Evolutionary conservation across 2,329 filamentous ascomycete species (phyloP).

Genomic region (Pseudocercospora crystallina): DNA sequence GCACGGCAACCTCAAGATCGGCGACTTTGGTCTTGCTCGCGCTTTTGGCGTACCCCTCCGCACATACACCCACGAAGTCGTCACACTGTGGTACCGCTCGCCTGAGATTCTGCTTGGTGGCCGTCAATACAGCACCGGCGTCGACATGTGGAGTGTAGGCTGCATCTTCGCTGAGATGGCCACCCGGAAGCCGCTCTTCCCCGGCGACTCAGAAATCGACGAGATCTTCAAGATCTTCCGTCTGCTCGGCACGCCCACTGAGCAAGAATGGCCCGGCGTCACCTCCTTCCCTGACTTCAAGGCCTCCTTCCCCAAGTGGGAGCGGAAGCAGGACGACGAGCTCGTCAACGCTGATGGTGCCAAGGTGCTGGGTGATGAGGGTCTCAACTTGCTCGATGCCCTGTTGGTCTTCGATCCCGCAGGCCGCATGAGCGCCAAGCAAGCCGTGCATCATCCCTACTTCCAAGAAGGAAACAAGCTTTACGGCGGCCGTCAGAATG

Average conservation of each 20-base stretch:
- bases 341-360: slow-evolving; percentile 62
- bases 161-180: slow-evolving; percentile 98
- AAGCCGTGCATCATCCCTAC: slow-evolving; percentile 80
- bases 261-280: slow-evolving; percentile 82
- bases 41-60: slow-evolving; percentile 88
- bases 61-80: slow-evolving; percentile 93
- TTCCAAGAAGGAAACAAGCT: slow-evolving; percentile 47
- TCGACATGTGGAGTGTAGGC: slow-evolving; percentile 94
- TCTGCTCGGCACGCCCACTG: slow-evolving; percentile 77
- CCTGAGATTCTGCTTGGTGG: slow-evolving; percentile 89
- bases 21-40: slow-evolving; percentile 84
- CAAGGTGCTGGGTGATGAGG: slow-evolving; percentile 63
- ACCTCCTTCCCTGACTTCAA: slow-evolving; percentile 96
- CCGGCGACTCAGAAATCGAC: slow-evolving; percentile 88
- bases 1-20: slow-evolving; percentile 85
- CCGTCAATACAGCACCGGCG: slow-evolving; percentile 87
- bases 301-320: slow-evolving; percentile 87
- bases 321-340: slow-evolving; percentile 63
- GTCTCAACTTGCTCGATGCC: slow-evolving; percentile 65
- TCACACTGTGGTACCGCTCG: slow-evolving; percentile 89
- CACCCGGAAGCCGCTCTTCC: slow-evolving; percentile 87
- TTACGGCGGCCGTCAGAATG: background rate
- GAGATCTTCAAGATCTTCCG: slow-evolving; percentile 93
- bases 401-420: slow-evolving; percentile 87
- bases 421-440: slow-evolving; percentile 83